Conservation (phyloP, 805 yeast genomes). For the Wickerhamomyces mucosus region DNA sequence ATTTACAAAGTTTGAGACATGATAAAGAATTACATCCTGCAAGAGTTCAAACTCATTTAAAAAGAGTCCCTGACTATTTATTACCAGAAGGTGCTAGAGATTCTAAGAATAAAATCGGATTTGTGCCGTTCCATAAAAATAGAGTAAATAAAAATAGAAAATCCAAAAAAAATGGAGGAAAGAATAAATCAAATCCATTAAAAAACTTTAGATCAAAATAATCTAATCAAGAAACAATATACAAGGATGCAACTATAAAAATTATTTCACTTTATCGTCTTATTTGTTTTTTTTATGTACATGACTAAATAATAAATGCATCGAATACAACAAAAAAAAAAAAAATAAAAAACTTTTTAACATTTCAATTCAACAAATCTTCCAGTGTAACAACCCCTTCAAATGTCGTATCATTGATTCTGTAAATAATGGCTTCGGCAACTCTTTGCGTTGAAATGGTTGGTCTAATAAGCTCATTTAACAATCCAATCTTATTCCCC, state of each 20-base stretch:
- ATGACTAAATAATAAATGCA: neutral
- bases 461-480: slow-evolving; percentile 48
- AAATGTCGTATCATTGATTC: slow-evolving; percentile 38
- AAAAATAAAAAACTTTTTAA: neutral
- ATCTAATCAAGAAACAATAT: too few species aligned
- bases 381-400: slow-evolving; percentile 54
- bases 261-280: too few species aligned
- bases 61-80: slow-evolving; percentile 86
- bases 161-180: slow-evolving; percentile 25
- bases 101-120: slow-evolving; percentile 47
- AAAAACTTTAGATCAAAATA: slow-evolving; percentile 41
- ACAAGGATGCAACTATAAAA: too few species aligned
- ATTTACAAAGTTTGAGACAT: slow-evolving; percentile 78
- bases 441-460: slow-evolving; percentile 61
- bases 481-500: slow-evolving; percentile 25
- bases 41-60: slow-evolving; percentile 75
- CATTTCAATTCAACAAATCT: slow-evolving; percentile 25
- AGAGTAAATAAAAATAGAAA: slow-evolving; percentile 34
- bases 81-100: slow-evolving; percentile 70
- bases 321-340: too few species aligned
- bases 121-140: slow-evolving; percentile 60
- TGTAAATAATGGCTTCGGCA: slow-evolving; percentile 46
- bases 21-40: slow-evolving; percentile 83
- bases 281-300: too few species aligned
- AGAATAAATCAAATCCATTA: slow-evolving; percentile 53